These are phyloP conservation scores for Penicillium brasilianum DNA, from an alignment of 2,329 filamentous ascomycete species.

Conservation along the genomic window DNA sequence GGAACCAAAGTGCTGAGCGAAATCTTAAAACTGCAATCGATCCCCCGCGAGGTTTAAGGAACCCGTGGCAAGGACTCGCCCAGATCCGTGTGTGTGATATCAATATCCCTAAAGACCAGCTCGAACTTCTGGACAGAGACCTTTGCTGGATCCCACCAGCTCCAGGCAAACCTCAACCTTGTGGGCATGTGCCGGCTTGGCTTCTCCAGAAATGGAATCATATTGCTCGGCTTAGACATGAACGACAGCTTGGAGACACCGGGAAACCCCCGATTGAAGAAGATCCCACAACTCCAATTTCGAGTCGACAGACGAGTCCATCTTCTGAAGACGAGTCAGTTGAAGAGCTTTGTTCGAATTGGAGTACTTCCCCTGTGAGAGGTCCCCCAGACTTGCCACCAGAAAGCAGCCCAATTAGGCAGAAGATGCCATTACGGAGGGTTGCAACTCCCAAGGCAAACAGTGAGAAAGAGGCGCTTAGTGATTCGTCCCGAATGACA, in stretches of 20 bases:
- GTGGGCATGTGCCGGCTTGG: conserved; percentile 42
- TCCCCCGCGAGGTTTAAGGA: background rate
- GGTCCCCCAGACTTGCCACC: background rate
- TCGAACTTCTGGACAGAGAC: conserved; percentile 51
- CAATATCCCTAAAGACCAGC: conserved; percentile 56
- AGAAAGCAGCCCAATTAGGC: conserved; percentile 37
- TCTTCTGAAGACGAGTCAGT: conserved; percentile 24
- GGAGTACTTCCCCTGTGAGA: conserved; percentile 26
- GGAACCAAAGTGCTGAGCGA: background rate
- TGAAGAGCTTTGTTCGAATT: background rate
- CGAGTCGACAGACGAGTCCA: conserved; percentile 24
- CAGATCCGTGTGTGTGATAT: conserved; percentile 51
- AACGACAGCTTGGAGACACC: conserved; percentile 6
- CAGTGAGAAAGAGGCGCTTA: background rate
- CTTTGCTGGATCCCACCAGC: conserved; percentile 49
- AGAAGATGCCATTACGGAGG: background rate
- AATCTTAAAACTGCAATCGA: background rate
- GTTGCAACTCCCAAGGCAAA: background rate
- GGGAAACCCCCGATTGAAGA: background rate
- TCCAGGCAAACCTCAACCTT: conserved; percentile 33
- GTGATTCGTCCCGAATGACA: background rate
- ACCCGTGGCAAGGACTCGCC: conserved; percentile 41
- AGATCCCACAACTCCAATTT: conserved; percentile 18
- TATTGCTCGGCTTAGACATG: conserved; percentile 26
- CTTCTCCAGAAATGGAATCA: conserved; percentile 46